phyloP scores from a whole-genome alignment of 78 protist genomes.

The Dictyostelium purpureum region DNA sequence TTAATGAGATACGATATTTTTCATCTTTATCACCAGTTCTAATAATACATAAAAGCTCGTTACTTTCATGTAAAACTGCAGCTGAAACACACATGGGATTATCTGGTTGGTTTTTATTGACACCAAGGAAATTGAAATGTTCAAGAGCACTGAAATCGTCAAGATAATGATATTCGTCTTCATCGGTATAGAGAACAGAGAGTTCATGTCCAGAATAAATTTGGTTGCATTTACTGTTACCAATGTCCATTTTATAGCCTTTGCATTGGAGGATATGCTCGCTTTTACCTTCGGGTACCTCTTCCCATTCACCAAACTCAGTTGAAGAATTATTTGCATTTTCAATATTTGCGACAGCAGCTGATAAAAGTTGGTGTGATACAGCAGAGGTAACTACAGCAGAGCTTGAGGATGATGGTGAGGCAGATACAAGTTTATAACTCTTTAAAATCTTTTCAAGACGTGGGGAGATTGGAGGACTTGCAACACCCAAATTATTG shows the following conservation, averaged over 20 bases:
- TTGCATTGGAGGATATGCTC: background rate
- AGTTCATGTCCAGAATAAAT: background rate
- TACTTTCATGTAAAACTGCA: background rate
- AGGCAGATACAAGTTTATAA: conserved; percentile 42
- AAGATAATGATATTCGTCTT: conserved; percentile 21
- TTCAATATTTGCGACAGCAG: background rate
- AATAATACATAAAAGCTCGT: conserved; percentile 44
- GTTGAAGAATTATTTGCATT: background rate
- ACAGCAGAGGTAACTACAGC: background rate
- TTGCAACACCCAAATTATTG: background rate
- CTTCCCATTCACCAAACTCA: conserved; percentile 31
- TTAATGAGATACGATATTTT: conserved; percentile 18
- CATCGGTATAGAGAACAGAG: conserved; percentile 10
- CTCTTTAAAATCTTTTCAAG: conserved; percentile 6
- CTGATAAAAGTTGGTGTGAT: too few species aligned
- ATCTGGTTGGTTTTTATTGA: conserved; percentile 24
- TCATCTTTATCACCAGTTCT: conserved; percentile 68
- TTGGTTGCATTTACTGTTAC: background rate
- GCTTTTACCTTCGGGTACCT: background rate
- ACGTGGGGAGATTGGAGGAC: background rate
- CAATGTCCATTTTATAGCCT: conserved; percentile 57
- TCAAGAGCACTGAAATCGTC: conserved; percentile 22
- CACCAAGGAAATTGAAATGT: conserved; percentile 60
- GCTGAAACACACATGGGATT: conserved; percentile 6
- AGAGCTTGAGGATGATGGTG: conserved; percentile 24